Evolutionary conservation across 2,329 filamentous ascomycete genomes (phyloP).

Genomic region (Lachnellula occidentalis): DNA sequence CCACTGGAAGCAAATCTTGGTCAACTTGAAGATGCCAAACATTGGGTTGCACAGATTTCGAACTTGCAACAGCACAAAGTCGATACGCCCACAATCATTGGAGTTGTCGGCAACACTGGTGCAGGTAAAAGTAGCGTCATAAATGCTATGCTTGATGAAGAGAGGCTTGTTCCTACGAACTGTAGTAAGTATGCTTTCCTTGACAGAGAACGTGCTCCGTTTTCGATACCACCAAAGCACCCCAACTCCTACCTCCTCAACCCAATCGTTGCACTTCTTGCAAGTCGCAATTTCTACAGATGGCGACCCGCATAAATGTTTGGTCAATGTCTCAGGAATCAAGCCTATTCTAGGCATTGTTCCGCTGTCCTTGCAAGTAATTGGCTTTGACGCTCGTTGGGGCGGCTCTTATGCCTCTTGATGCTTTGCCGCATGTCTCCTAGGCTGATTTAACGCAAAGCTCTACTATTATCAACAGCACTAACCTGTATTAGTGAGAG

Average conservation of each 20-base stretch:
- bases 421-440: too few relatives aligned
- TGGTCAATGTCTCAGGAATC: too few relatives aligned
- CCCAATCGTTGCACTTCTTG: too few relatives aligned
- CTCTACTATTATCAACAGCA: background rate
- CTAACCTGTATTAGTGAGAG: slow-evolving; percentile 22
- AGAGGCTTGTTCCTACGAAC: slow-evolving; percentile 39
- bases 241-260: too few relatives aligned
- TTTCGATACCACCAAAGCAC: background rate
- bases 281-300: too few relatives aligned
- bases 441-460: background rate
- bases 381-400: too few relatives aligned
- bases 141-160: slow-evolving; percentile 39
- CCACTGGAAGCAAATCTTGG: slow-evolving; percentile 15
- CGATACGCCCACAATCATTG: slow-evolving; percentile 23
- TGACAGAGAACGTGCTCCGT: slow-evolving; percentile 35
- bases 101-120: slow-evolving; percentile 26
- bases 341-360: too few relatives aligned
- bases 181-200: slow-evolving; percentile 15
- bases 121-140: slow-evolving; percentile 25
- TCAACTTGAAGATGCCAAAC: slow-evolving; percentile 16
- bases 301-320: too few relatives aligned
- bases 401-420: too few relatives aligned
- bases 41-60: slow-evolving; percentile 26
- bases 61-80: slow-evolving; percentile 19
- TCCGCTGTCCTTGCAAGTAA: too few relatives aligned